Conservation (phyloP, 371 early-diverging fungal genomes). For the Lichtheimia ramosa region DNA sequence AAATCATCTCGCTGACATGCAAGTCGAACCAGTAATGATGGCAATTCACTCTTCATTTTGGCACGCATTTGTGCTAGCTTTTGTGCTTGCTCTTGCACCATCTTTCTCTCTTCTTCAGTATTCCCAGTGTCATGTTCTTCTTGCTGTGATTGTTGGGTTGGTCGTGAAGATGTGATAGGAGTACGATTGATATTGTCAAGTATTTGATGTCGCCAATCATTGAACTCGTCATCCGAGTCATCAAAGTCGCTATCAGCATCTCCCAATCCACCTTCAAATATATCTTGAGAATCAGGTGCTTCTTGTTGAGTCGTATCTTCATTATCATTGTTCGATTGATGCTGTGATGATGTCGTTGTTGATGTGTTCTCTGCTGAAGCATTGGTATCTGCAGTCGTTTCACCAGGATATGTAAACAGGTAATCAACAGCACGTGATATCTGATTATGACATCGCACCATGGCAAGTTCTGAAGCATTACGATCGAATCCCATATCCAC, state of each 20-base stretch:
- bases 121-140: not conserved
- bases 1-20: conserved; percentile 66
- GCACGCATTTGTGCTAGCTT: conserved; percentile 48
- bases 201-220: not conserved
- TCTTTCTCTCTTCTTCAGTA: conserved; percentile 1
- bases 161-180: not conserved
- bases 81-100: conserved; percentile 30
- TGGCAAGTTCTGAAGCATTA: conserved; percentile 79
- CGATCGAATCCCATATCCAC: conserved; percentile 91
- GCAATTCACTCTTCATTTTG: conserved; percentile 50
- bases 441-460: conserved; percentile 78
- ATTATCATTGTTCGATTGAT: not conserved
- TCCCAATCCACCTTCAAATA: no score
- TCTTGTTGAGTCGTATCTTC: not conserved
- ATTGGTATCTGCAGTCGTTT: conserved; percentile 15
- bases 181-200: not conserved
- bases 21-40: conserved; percentile 55
- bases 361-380: not conserved
- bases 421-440: conserved; percentile 89
- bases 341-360: no score
- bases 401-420: conserved; percentile 77
- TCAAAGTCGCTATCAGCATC: not conserved
- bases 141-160: not conserved
- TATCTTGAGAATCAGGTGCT: not conserved
- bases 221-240: conserved; percentile 8